Evolutionary conservation across 192 early-diverging fungal species (phyloP), one percentile per base, ranked within the genome.

Genomic region (Gigaspora rosea): DNA sequence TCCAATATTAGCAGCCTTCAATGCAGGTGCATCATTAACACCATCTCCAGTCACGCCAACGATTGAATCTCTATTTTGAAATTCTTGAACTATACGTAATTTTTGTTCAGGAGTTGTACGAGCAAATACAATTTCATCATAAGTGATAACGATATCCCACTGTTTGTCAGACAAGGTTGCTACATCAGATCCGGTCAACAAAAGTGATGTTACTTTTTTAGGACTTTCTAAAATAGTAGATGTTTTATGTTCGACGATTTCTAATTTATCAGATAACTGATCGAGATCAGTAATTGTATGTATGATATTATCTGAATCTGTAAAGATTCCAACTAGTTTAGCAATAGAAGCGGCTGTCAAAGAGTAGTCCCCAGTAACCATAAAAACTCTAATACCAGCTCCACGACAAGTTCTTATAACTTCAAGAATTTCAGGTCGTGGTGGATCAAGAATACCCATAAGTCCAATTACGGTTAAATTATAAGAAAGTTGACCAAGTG

Each of bases 31-130:
- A 74, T 97, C 96, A 79, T 96, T 96, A 13, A 94, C 93, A 67
- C 95, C 96, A 80, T 97, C 96, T 71, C 96, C 96, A 33, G 94
- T 95, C 15, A 96, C 93, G 2, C 90, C 95, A 10, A 97, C 94
- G 7, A 88, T 78, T 73, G 86, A 83, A 56, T 88, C 91, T 77
- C 93, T 90, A 10, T 81, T 82, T 72, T 93, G 89, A 67, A 93
- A 85, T 76, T 91, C 86, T 72, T 91, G 86, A 46, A 97, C 82
- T 76, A 98, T 85, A 78, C 94, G 86, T 82, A 94, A 83, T 78
- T 96, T 96, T 79, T 95, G 95, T 72, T 94, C 93, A 15, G 95
- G 93, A 20, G 92, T 92, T 27, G 93, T 95, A n/a, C 95, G 88
- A 15, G 92, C 92, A 91, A 96, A 96, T 57, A 91, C 91, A 54